Evolutionary conservation across 2,329 filamentous ascomycete genomes (phyloP).

Genomic region (Fusarium buxicola): DNA sequence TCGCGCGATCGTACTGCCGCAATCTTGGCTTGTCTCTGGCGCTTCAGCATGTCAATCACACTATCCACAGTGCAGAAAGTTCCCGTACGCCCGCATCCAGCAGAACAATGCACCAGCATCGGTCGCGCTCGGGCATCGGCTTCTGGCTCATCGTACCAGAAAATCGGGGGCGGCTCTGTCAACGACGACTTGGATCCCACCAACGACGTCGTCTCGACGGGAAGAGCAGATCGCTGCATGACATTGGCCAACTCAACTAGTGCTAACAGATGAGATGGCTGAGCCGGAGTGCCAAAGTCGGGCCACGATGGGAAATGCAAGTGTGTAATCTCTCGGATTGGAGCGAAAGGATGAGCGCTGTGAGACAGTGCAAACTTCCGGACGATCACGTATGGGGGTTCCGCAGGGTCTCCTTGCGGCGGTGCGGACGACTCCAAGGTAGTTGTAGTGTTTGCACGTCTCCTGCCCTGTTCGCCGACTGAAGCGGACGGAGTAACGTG

Average conservation of each 20-base stretch:
- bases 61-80: constrained; percentile 97
- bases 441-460: constrained; percentile 66
- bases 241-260: constrained; percentile 89
- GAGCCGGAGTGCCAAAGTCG: constrained; percentile 92
- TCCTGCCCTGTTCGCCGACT: constrained; percentile 57
- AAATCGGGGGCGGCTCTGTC: constrained; percentile 50
- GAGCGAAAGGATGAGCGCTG: constrained; percentile 79
- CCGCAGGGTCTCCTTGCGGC: constrained; percentile 53
- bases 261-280: constrained; percentile 86
- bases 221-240: constrained; percentile 71
- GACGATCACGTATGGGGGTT: constrained; percentile 81
- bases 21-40: constrained; percentile 68
- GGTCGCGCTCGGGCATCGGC: constrained; percentile 67
- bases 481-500: constrained; percentile 42
- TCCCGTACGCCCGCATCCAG: constrained; percentile 93
- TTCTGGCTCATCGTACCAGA: constrained; percentile 71
- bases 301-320: constrained; percentile 97
- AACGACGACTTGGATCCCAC: constrained; percentile 46
- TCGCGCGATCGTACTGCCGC: constrained; percentile 36
- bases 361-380: constrained; percentile 90
- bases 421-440: constrained; percentile 52
- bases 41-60: constrained; percentile 95
- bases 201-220: constrained; percentile 57
- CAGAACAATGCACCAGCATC: constrained; percentile 93
- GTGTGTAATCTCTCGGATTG: constrained; percentile 92